Evolutionary conservation across 352 stramenopile genomes (phyloP).

Genomic region (Phytopythium sindhum): DNA sequence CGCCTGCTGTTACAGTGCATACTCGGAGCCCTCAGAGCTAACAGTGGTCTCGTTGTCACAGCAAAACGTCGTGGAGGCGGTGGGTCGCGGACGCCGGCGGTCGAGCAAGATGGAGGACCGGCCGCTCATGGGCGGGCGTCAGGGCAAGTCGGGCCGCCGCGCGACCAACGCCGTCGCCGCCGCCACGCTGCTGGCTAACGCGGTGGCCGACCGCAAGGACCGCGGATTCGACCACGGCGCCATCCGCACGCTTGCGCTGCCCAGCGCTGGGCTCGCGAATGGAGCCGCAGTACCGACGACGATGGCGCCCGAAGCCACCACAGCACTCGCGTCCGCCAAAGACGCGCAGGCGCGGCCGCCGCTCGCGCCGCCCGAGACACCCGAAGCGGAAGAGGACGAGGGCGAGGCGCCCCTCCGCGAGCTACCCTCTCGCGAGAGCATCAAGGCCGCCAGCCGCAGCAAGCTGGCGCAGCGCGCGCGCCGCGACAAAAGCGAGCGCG

Average conservation of each 20-base stretch:
- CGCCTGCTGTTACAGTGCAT: neutral
- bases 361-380: conserved; percentile 14
- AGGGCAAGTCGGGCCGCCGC: conserved; percentile 6
- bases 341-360: neutral
- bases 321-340: neutral
- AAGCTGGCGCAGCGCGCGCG: conserved; percentile 44
- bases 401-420: conserved; percentile 14
- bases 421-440: conserved; percentile 51
- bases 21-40: neutral
- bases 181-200: conserved; percentile 15
- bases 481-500: conserved; percentile 2
- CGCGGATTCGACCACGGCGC: conserved; percentile 36
- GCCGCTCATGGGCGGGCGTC: neutral
- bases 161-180: conserved; percentile 15
- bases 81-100: conserved; percentile 18
- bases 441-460: conserved; percentile 61
- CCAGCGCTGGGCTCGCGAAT: neutral
- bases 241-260: conserved; percentile 10
- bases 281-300: neutral
- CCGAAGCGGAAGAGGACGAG: conserved; percentile 32
- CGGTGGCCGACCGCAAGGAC: conserved; percentile 21
- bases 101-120: conserved; percentile 15
- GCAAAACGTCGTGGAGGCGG: neutral
- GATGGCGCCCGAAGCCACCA: neutral
- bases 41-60: neutral